A percentile compares a stretch with the other conserved stretches of the same genome.
Conservation (phyloP, 441 rosid species). For the Metrosideros polymorpha region DNA sequence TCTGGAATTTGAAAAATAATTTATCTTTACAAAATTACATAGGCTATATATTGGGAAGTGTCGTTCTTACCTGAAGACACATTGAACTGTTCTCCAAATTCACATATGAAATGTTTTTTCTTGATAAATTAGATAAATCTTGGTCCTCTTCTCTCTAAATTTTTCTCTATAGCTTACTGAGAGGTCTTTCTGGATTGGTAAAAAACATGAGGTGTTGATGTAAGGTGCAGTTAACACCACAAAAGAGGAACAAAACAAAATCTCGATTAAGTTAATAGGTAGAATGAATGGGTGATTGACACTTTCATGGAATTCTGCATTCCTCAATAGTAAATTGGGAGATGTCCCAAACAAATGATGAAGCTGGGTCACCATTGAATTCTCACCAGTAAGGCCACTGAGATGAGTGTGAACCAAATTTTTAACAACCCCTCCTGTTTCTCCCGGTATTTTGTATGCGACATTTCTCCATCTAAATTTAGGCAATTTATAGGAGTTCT, state of each 20-base stretch:
- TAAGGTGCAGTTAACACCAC: not conserved
- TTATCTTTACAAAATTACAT: not conserved
- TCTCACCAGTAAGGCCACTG: not conserved
- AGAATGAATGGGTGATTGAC: not conserved
- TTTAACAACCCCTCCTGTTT: not conserved
- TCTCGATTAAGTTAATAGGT: not conserved
- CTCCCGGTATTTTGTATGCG: not conserved
- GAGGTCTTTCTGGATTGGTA: not conserved
- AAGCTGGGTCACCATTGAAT: not conserved
- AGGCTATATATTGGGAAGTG: not conserved
- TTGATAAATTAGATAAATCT: not conserved
- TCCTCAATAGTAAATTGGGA: not conserved
- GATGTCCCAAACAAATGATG: not conserved
- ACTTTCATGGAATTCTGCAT: not conserved
- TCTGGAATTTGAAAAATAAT: not conserved
- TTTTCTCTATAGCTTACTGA: not conserved
- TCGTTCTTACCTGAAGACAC: not conserved
- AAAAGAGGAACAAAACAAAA: not conserved
- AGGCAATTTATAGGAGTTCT: not conserved
- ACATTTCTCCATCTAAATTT: not conserved
- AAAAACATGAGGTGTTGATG: not conserved
- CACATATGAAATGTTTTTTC: not conserved
- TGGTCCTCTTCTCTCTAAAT: not conserved
- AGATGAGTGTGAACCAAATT: not conserved
- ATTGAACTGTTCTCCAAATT: not conserved